Conservation (phyloP, 371 early-diverging fungal species). For the Mortierella sp. region DNA sequence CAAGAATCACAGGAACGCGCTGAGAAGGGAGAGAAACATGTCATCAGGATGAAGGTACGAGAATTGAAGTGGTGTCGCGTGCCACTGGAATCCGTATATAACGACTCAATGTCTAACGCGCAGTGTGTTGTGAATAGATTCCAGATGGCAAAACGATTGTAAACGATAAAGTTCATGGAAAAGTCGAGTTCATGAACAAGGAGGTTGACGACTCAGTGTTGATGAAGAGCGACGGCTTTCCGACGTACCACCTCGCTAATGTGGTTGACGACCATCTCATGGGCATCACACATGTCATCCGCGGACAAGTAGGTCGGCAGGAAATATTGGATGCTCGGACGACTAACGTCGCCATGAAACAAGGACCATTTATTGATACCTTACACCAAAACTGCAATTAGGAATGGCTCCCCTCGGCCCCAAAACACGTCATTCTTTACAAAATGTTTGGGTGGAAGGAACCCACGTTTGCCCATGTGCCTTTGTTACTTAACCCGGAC, state of each 20-base stretch:
- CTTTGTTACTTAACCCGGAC: conserved; percentile 88
- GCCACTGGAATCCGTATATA: not conserved
- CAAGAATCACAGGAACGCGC: conserved; percentile 74
- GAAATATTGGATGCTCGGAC: not conserved
- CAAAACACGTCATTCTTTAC: conserved; percentile 91
- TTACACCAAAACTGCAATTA: conserved; percentile 16
- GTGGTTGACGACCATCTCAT: conserved; percentile 95
- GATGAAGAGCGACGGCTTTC: conserved; percentile 93
- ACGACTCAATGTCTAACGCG: not conserved
- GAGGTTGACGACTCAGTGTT: conserved; percentile 92
- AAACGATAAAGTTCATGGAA: conserved; percentile 86
- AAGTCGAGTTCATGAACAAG: conserved; percentile 76
- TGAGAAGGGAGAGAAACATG: conserved; percentile 69
- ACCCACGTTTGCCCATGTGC: conserved; percentile 91
- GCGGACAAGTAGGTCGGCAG: conserved; percentile 80
- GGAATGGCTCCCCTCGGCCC: conserved; percentile 96
- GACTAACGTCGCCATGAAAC: too few species aligned
- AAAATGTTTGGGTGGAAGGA: conserved; percentile 84
- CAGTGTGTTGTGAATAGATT: conserved; percentile 55
- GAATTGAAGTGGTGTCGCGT: conserved; percentile 5
- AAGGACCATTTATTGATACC: not conserved
- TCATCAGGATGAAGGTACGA: conserved; percentile 81
- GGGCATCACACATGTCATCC: conserved; percentile 92
- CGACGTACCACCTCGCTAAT: conserved; percentile 97
- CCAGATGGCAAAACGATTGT: conserved; percentile 74